Percentiles rank a stretch among this genome's conserved stretches.
Evolutionary conservation across 75 land plant genomes (phyloP).

Genomic region (Larix kaempferi): DNA sequence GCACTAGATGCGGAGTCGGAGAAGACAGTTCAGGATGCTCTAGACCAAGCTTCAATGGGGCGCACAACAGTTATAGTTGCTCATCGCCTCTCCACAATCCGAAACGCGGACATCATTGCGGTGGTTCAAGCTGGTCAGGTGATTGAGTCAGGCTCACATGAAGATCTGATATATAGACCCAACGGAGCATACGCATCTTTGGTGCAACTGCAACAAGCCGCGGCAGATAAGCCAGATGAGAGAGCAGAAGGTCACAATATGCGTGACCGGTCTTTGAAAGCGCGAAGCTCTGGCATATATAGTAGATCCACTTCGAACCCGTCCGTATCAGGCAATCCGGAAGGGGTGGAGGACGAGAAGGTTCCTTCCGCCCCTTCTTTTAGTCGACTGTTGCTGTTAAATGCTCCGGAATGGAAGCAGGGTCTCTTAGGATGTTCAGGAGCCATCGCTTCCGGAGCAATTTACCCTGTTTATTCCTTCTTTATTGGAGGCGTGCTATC

Average conservation of each 20-base stretch:
- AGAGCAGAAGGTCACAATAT: not conserved
- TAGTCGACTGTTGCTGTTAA: conserved; percentile 32
- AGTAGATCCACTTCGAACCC: not conserved
- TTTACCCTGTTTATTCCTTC: conserved; percentile 45
- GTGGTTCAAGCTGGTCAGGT: conserved; percentile 43
- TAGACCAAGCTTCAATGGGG: conserved; percentile 11
- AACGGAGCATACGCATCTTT: conserved; percentile 32
- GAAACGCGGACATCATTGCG: conserved; percentile 26
- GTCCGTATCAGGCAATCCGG: not conserved
- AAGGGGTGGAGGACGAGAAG: too few relatives aligned
- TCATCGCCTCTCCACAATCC: conserved; percentile 24
- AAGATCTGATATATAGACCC: conserved; percentile 23
- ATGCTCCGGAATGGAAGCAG: conserved; percentile 54
- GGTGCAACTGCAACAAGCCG: conserved; percentile 3
- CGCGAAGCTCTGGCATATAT: not conserved
- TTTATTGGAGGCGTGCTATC: conserved; percentile 45
- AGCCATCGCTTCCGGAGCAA: conserved; percentile 28
- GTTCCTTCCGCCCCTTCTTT: conserved; percentile 15
- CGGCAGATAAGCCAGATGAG: not conserved
- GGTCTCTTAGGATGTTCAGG: conserved; percentile 29
- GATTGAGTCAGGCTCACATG: conserved; percentile 48
- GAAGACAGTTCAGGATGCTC: conserved; percentile 20
- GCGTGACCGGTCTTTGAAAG: not conserved
- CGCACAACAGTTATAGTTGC: conserved; percentile 28
- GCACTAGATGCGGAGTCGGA: conserved; percentile 32